Conservation (phyloP, 1,284 basidiomycete species). For the Ganoderma resinaceum region DNA sequence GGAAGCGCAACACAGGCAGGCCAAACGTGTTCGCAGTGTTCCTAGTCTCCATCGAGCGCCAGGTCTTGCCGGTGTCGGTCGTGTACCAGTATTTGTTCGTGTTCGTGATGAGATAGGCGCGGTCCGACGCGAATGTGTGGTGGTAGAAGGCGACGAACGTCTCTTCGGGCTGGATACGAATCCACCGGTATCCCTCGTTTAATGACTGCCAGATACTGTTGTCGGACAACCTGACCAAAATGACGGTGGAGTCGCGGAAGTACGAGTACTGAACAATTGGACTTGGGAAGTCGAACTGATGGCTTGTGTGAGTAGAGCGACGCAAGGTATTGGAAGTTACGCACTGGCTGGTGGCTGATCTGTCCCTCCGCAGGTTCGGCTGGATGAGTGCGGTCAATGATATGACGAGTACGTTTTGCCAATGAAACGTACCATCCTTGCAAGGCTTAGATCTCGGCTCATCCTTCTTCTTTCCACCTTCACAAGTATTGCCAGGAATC, state of each 20-base stretch:
- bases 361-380: slow-evolving; percentile 81
- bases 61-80: slow-evolving; percentile 80
- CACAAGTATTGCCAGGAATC: slow-evolving; percentile 94
- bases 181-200: slow-evolving; percentile 96
- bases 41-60: slow-evolving; percentile 71
- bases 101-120: slow-evolving; percentile 90
- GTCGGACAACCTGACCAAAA: slow-evolving; percentile 85
- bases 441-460: slow-evolving; percentile 77
- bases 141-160: slow-evolving; percentile 87
- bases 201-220: slow-evolving; percentile 89
- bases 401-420: background rate
- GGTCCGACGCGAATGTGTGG: slow-evolving; percentile 80
- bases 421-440: slow-evolving; percentile 57
- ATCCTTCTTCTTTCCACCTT: slow-evolving; percentile 74
- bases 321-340: slow-evolving; percentile 31
- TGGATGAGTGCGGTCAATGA: slow-evolving; percentile 32
- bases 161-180: slow-evolving; percentile 63
- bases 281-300: slow-evolving; percentile 78
- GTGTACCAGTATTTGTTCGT: slow-evolving; percentile 78
- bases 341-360: slow-evolving; percentile 71
- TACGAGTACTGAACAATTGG: slow-evolving; percentile 83
- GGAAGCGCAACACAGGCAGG: slow-evolving; percentile 85
- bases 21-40: slow-evolving; percentile 83
- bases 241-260: slow-evolving; percentile 79
- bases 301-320: slow-evolving; percentile 10